Evolutionary conservation across 805 yeast genomes (phyloP).

Genomic region (Wickerhamiella slavikovae): DNA sequence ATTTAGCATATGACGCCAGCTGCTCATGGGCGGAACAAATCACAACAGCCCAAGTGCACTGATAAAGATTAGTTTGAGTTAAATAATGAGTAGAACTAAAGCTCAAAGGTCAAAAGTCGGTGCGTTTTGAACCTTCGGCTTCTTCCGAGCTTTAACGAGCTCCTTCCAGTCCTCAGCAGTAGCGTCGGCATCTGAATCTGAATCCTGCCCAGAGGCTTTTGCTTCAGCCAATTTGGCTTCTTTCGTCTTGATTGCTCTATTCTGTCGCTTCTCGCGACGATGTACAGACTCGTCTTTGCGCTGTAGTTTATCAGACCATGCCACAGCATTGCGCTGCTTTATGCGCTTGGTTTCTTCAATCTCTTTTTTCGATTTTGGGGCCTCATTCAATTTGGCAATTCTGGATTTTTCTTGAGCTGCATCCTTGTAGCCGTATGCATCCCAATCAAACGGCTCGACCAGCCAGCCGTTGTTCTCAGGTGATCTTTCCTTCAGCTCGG

Average conservation of each 20-base stretch:
- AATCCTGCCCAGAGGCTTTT: conserved; percentile 10
- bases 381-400: conserved; percentile 31
- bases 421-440: conserved; percentile 43
- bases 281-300: conserved; percentile 38
- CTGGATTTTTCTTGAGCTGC: conserved; percentile 41
- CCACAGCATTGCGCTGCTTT: conserved; percentile 25
- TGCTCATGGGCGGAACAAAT: conserved; percentile 2
- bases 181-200: conserved; percentile 25
- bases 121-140: conserved; percentile 28
- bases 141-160: conserved; percentile 43
- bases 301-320: conserved; percentile 64
- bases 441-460: conserved; percentile 42
- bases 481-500: conserved; percentile 39
- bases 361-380: conserved; percentile 14
- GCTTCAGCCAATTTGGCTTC: conserved; percentile 14
- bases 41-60: conserved; percentile 10
- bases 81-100: background rate
- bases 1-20: conserved; percentile 55
- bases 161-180: conserved; percentile 94
- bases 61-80: background rate
- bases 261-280: conserved; percentile 47
- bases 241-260: conserved; percentile 33
- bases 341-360: conserved; percentile 2
- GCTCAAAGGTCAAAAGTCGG: conserved; percentile 31
- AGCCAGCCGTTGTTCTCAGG: conserved; percentile 65